These are phyloP conservation scores for Cetraspora pellucida DNA, from an alignment of 192 early-diverging fungal genomes.

Conservation along the genomic window DNA sequence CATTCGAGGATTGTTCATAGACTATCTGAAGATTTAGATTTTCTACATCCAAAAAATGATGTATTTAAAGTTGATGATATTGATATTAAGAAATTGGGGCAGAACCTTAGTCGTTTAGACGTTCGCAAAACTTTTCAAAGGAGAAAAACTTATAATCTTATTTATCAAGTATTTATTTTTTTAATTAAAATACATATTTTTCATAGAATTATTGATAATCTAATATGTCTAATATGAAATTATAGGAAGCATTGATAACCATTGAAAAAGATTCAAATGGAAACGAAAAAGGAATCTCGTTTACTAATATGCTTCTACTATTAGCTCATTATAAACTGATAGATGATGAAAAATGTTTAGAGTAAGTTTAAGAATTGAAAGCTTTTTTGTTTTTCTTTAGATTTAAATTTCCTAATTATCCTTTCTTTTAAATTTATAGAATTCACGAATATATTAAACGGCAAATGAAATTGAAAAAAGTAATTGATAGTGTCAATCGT, in stretches of 20 bases:
- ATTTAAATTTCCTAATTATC: conserved; percentile 2
- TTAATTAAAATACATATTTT: not conserved
- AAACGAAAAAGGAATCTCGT: conserved; percentile 43
- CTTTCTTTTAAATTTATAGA: conserved; percentile 20
- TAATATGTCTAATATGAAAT: conserved; percentile 23
- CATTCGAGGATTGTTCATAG: conserved; percentile 15
- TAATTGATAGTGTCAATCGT: conserved; percentile 20
- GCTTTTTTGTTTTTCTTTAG: not conserved
- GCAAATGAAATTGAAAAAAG: conserved; percentile 43
- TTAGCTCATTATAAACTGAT: conserved; percentile 60
- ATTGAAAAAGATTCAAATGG: conserved; percentile 19
- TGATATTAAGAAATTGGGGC: conserved; percentile 35
- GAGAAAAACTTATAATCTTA: conserved; percentile 37
- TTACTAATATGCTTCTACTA: conserved; percentile 58
- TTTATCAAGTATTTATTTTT: conserved; percentile 41
- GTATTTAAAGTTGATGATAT: conserved; percentile 1
- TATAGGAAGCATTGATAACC: conserved; percentile 31
- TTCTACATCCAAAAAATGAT: conserved; percentile 20
- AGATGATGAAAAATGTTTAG: conserved; percentile 55
- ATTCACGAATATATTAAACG: conserved; percentile 46
- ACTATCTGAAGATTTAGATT: not conserved
- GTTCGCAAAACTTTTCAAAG: conserved; percentile 35
- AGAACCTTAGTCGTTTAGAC: conserved; percentile 37
- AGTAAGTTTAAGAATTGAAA: conserved; percentile 40
- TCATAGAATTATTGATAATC: conserved; percentile 27